Evolutionary conservation across 768 basidiomycete species (phyloP).

Genomic region (Russula abietina): DNA sequence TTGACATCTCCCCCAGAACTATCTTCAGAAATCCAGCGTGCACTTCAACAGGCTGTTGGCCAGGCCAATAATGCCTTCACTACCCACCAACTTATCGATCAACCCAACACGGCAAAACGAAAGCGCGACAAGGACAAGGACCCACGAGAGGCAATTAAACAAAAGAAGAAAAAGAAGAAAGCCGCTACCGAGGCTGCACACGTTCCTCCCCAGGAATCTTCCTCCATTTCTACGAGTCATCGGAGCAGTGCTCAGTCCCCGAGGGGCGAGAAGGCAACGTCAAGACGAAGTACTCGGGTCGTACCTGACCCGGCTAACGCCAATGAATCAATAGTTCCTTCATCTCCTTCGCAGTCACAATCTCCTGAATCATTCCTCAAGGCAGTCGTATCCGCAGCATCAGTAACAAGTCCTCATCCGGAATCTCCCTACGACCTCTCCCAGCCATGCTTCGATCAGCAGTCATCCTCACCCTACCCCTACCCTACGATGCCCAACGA

Average conservation of each 20-base stretch:
- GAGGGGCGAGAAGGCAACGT: conserved; percentile 33
- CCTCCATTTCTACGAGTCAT: background rate
- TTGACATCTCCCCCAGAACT: conserved; percentile 25
- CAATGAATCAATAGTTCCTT: conserved; percentile 15
- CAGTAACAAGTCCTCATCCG: conserved; percentile 36
- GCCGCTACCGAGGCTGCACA: conserved; percentile 15
- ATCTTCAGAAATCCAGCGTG: conserved; percentile 43
- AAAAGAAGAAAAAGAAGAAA: conserved; percentile 34
- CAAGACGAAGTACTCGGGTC: conserved; percentile 19
- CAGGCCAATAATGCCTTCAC: conserved; percentile 40
- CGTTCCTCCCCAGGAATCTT: background rate
- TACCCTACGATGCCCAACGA: background rate
- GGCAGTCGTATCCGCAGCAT: conserved; percentile 60
- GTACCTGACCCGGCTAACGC: background rate
- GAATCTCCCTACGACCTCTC: conserved; percentile 28
- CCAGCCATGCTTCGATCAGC: conserved; percentile 18
- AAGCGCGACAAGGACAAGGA: conserved; percentile 32
- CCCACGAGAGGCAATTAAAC: conserved; percentile 18
- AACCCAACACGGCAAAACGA: conserved; percentile 29
- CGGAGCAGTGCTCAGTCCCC: conserved; percentile 26
- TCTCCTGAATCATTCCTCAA: conserved; percentile 50
- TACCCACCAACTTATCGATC: conserved; percentile 26
- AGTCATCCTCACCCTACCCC: conserved; percentile 21
- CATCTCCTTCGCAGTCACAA: conserved; percentile 7
- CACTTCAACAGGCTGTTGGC: conserved; percentile 46